Evolutionary conservation across 2,329 filamentous ascomycete genomes (phyloP), one percentile per base, ranked within the genome.

Genomic region (Trichothecium roseum): DNA sequence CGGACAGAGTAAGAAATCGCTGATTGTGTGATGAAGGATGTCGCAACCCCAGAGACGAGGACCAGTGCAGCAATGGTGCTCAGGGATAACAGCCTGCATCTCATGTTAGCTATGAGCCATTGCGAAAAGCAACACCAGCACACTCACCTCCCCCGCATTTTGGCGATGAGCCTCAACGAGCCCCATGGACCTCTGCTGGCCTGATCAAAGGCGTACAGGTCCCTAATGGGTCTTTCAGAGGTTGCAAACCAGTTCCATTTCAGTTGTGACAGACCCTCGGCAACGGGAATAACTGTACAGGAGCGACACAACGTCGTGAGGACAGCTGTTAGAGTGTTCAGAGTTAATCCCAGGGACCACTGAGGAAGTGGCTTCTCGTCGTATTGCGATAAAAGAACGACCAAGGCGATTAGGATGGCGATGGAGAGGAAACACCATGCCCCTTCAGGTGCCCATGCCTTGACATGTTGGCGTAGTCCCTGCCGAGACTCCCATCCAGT

Each of bases 261-360:
- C 18, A 40, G 24, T 12, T 46, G 44, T 3, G 44, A 42, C 10
- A 54, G 20, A 6, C 49, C 44, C 28, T 53, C 48, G 2, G 43
- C 37, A 1, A 53, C 42, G 3, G 50, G 48, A 8, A 49, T 37
- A 15, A 52, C 32, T 18, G 48, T 49, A 3, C 44, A 39, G 1
- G 45, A 38, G n/a, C 49, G 45, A 12, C 45, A 45, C 12, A 52
- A 13, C 1, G 50, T 53, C 1, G 50, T 45, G 17, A 54, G 34
- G 35, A 53, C 45, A 3, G 49, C 48, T 9, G 53, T 34, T 8
- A 53, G 30, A 1, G 52, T 51, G 37, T 54, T 54, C 29, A 53
- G 45, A 1, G 49, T 53, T 13, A 52, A 33, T 4, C 47, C 45
- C 10, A 48, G 16, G 2, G 43, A 44, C 40, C 46, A 41, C 2